phyloP scores from a whole-genome alignment of 495 filamentous ascomycete species.

The Neurospora sp. region DNA sequence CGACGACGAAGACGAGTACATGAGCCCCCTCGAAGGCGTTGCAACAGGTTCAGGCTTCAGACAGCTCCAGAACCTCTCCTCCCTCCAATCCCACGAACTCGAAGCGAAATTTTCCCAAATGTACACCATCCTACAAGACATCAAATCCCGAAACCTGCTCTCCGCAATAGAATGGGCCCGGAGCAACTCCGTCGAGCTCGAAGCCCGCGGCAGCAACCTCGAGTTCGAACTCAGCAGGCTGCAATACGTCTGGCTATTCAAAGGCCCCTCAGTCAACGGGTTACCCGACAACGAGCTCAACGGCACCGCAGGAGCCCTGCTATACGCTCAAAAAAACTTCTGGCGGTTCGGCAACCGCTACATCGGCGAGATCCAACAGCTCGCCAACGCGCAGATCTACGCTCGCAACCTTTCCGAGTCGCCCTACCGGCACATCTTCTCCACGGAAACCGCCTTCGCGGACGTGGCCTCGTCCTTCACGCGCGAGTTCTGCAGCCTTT shows the following conservation, averaged over 20 bases:
- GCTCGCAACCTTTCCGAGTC: slow-evolving; percentile 54
- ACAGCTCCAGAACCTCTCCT: slow-evolving; percentile 36
- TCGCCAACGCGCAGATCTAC: slow-evolving; percentile 69
- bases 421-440: slow-evolving; percentile 70
- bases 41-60: neutral
- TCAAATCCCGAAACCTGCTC: slow-evolving; percentile 60
- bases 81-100: slow-evolving; percentile 56
- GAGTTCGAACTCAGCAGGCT: slow-evolving; percentile 88
- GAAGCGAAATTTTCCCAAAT: slow-evolving; percentile 74
- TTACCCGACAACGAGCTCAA: slow-evolving; percentile 34
- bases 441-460: slow-evolving; percentile 62
- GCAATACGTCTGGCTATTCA: slow-evolving; percentile 78
- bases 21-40: neutral
- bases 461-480: slow-evolving; percentile 80
- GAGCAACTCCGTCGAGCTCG: slow-evolving; percentile 55
- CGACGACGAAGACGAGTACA: slow-evolving; percentile 2
- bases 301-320: slow-evolving; percentile 45
- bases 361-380: slow-evolving; percentile 61
- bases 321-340: slow-evolving; percentile 63
- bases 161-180: slow-evolving; percentile 86
- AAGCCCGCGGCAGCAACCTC: slow-evolving; percentile 78
- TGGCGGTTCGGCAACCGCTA: slow-evolving; percentile 50
- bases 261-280: slow-evolving; percentile 33
- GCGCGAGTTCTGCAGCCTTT: slow-evolving; percentile 85
- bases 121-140: slow-evolving; percentile 76